Base-by-base conservation (phyloP, 495 filamentous ascomycete species). In the Lophium mytilinum region DNA sequence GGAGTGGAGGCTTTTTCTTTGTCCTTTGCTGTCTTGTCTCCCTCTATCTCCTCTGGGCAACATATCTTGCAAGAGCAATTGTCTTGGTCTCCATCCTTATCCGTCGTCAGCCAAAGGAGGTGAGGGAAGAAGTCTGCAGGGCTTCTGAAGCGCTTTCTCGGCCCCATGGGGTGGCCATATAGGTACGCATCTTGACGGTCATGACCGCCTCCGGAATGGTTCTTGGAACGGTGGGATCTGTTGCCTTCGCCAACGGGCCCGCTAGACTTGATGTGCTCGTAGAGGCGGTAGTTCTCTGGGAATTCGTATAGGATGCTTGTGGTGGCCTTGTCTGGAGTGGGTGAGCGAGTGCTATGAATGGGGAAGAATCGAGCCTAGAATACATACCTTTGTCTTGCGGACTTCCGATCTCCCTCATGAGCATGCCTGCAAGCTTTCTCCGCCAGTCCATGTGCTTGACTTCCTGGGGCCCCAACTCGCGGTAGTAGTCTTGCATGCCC, bases 91-190 rank as follows among this genome's bases (percentile, higher is more conserved):
- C 74, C 76, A 14, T 61, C 70, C 54, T 71, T 68, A 59, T 83
- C 81, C 15, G 73, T 72, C 9, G 70, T 67, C 8, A 85, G 69
- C 82, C 82, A 85, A 15, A 83, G 63, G 5, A 85, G 71, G 66
- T 85, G 82, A 9, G 75, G 78, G 43, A 81, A 80, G 69, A 85
- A 85, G 41, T 85, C 81, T 4, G 66, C 69, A 4, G 82, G 79
- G 52, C 77, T 83, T 51, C 81, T 65, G 60, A 75, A 85, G 5
- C 79, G 73, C 66, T 84, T 83, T 55, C 74, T 79, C 14, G 75
- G 73, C 3, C 80, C 82, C 33, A 71, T 62, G 1, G 81, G 82
- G 58, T 85, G 76, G 33, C 82, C 82, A 57, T 84, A 85, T 2
- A 85, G 71, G 66, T 83, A 85, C 15, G 75, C 77, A 63, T 85